These are phyloP conservation scores for Diaporthe caulivora DNA, from an alignment of 2,329 filamentous ascomycete genomes.

Conservation along the genomic window DNA sequence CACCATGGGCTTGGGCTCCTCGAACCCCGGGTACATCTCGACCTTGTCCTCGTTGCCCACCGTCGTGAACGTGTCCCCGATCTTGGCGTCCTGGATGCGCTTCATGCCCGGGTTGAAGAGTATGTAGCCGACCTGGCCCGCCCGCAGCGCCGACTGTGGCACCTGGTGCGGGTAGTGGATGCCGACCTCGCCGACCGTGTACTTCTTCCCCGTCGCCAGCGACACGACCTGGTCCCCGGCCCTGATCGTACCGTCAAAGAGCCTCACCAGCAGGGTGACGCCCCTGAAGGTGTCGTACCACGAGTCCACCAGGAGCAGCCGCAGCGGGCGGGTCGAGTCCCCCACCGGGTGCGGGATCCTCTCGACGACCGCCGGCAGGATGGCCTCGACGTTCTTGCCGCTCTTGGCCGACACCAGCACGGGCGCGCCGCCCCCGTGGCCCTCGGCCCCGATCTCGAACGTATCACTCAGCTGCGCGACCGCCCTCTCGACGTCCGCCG, in stretches of 20 bases:
- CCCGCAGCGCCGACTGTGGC: slow-evolving; percentile 82
- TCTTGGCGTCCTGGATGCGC: slow-evolving; percentile 92
- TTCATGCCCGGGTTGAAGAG: slow-evolving; percentile 99
- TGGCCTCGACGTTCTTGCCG: slow-evolving; percentile 84
- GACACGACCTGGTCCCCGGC: slow-evolving; percentile 90
- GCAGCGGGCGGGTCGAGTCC: slow-evolving; percentile 77
- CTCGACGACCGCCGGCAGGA: slow-evolving; percentile 88
- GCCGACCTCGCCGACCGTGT: slow-evolving; percentile 94
- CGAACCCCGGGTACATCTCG: slow-evolving; percentile 88
- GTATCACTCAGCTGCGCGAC: slow-evolving; percentile 86
- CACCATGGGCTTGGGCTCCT: slow-evolving; percentile 98
- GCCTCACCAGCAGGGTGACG: slow-evolving; percentile 88
- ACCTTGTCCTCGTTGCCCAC: slow-evolving; percentile 82
- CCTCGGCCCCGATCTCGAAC: slow-evolving; percentile 88
- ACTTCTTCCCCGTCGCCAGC: slow-evolving; percentile 88
- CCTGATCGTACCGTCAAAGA: slow-evolving; percentile 89
- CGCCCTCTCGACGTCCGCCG: slow-evolving; percentile 87
- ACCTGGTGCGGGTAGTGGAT: slow-evolving; percentile 95
- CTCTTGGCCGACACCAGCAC: slow-evolving; percentile 91
- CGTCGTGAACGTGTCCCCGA: slow-evolving; percentile 94
- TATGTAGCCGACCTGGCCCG: slow-evolving; percentile 96
- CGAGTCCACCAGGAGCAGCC: slow-evolving; percentile 92
- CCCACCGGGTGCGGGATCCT: slow-evolving; percentile 85
- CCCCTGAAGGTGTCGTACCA: slow-evolving; percentile 99
- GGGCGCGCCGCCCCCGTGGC: slow-evolving; percentile 55